Percentiles rank a stretch among this genome's conserved stretches.
These are phyloP conservation scores for Alternaria ventricosa DNA, from an alignment of 2,329 filamentous ascomycete species.

Conservation along the genomic window DNA sequence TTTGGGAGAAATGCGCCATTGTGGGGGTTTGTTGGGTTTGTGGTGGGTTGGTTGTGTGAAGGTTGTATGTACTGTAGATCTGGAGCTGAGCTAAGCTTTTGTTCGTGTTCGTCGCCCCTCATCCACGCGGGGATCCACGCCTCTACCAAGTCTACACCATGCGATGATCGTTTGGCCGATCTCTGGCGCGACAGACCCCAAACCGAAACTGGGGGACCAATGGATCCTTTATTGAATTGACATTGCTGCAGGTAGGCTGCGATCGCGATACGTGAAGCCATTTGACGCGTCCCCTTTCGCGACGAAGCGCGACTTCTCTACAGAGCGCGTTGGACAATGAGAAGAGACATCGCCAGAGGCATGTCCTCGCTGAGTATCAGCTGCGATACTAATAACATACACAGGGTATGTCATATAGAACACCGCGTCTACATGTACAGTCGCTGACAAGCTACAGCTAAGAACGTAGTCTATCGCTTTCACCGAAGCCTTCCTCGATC, in stretches of 20 bases:
- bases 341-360: too few species aligned
- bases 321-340: not conserved
- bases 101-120: not conserved
- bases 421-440: rapidly evolving
- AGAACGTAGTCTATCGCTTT: not conserved
- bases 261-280: not conserved
- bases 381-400: rapidly evolving
- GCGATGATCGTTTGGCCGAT: not conserved
- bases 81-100: not conserved
- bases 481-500: not conserved
- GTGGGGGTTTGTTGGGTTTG: not conserved
- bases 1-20: conserved; percentile 19
- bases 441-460: not conserved
- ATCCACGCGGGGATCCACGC: not conserved
- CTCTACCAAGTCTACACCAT: not conserved
- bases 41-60: not conserved
- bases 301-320: not conserved
- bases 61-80: not conserved
- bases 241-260: not conserved
- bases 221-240: too few species aligned
- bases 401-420: not conserved
- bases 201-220: not conserved
- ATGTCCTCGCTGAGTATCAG: not conserved
- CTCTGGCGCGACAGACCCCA: not conserved
- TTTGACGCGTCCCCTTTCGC: not conserved